Evolutionary conservation across 2,329 filamentous ascomycete genomes (phyloP).

Genomic region (Fusarium annulatum): DNA sequence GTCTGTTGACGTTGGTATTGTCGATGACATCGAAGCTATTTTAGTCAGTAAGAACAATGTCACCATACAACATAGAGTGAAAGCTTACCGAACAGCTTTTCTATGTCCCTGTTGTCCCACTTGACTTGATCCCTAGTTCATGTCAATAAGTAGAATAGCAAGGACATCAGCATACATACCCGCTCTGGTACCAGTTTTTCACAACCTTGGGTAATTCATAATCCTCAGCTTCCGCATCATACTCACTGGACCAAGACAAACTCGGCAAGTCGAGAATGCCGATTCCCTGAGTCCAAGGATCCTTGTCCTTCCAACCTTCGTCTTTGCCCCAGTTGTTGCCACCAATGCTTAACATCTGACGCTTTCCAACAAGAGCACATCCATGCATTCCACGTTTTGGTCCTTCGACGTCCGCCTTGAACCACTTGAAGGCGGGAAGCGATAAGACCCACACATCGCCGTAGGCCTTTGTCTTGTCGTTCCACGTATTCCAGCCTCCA

Average conservation of each 20-base stretch:
- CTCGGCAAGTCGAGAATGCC: neutral
- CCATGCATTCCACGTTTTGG: neutral
- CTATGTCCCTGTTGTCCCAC: neutral
- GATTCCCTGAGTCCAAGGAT: conserved; percentile 1
- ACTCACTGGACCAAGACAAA: neutral
- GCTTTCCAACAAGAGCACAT: neutral
- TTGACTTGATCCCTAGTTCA: neutral
- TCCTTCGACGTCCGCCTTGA: neutral
- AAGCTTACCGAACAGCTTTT: neutral
- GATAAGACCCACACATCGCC: neutral
- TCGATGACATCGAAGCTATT: neutral
- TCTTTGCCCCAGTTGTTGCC: neutral
- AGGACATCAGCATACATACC: neutral
- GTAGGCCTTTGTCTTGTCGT: neutral
- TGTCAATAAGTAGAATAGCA: accelerated
- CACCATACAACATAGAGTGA: accelerated
- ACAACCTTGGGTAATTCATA: neutral
- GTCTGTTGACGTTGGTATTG: neutral
- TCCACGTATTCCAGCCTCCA: neutral
- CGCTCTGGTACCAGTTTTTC: neutral
- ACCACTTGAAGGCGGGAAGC: conserved; percentile 2
- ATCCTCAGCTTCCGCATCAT: neutral
- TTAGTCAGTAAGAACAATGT: neutral
- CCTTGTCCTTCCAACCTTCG: neutral
- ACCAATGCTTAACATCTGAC: neutral